These are phyloP conservation scores for Xylaria castorea DNA, from an alignment of 495 filamentous ascomycete species.

Conservation along the genomic window DNA sequence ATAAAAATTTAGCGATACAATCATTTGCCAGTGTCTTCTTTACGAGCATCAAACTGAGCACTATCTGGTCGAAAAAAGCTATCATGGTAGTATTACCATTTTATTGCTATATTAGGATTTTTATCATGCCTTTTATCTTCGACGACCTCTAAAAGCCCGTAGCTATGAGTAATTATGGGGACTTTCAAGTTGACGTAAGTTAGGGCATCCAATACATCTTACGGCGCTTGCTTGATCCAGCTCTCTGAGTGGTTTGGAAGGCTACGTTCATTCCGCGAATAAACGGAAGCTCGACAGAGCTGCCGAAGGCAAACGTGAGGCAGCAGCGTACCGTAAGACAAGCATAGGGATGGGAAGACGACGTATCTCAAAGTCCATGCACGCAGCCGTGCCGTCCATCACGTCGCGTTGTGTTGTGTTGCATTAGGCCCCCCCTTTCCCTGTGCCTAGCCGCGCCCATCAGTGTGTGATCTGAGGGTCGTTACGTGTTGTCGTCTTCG, in stretches of 20 bases:
- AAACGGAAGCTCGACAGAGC: background rate
- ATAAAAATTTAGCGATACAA: background rate
- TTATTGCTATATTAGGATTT: background rate
- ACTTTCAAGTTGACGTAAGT: background rate
- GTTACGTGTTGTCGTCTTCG: background rate
- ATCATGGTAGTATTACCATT: background rate
- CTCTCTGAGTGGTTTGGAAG: background rate
- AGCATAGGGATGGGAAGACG: conserved; percentile 6
- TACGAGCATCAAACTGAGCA: background rate
- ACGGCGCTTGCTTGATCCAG: background rate
- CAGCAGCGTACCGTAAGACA: background rate
- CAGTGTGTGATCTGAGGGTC: background rate
- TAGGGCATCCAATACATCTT: background rate
- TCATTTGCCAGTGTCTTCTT: background rate
- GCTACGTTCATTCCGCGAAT: background rate
- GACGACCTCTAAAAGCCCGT: background rate
- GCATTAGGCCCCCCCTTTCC: conserved; percentile 8
- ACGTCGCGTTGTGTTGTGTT: conserved; percentile 16
- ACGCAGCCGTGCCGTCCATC: background rate
- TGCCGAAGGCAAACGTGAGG: conserved; percentile 1
- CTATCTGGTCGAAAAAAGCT: background rate
- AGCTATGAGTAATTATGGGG: background rate
- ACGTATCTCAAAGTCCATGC: conserved; percentile 10
- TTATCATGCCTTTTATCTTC: background rate
- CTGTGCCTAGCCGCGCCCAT: conserved; percentile 12